Percentiles rank a stretch among this genome's conserved stretches.
These are phyloP conservation scores for Xylaria sp. DNA, from an alignment of 495 filamentous ascomycete species.

Conservation along the genomic window DNA sequence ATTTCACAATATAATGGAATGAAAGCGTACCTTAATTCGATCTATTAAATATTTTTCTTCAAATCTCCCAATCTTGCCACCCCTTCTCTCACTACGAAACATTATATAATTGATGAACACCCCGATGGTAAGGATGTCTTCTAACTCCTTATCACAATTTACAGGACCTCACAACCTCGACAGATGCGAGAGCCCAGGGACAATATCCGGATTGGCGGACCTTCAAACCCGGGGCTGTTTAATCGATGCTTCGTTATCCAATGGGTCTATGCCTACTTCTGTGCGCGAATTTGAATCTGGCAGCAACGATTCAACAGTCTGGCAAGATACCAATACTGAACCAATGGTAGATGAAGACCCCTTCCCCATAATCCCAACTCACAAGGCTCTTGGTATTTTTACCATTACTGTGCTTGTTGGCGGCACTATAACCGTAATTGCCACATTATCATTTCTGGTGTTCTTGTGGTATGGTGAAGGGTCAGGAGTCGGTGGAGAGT, in stretches of 20 bases:
- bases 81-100: background rate
- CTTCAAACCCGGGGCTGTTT: background rate
- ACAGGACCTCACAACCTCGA: background rate
- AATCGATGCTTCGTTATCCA: background rate
- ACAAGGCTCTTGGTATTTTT: conserved; percentile 1
- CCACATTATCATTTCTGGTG: background rate
- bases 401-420: background rate
- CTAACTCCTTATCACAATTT: background rate
- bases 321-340: background rate
- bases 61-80: background rate
- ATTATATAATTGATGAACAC: background rate
- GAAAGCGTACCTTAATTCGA: background rate
- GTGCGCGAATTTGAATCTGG: background rate
- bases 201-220: background rate
- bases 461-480: conserved; percentile 18
- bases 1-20: background rate
- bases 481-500: background rate
- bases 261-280: background rate
- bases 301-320: background rate
- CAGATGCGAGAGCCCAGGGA: background rate
- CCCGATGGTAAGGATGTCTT: background rate
- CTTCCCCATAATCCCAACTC: background rate
- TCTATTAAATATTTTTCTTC: background rate
- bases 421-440: conserved; percentile 2
- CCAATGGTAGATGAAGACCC: background rate